phyloP scores from a whole-genome alignment of 2,329 filamentous ascomycete species.

The Fusarium sp. region DNA sequence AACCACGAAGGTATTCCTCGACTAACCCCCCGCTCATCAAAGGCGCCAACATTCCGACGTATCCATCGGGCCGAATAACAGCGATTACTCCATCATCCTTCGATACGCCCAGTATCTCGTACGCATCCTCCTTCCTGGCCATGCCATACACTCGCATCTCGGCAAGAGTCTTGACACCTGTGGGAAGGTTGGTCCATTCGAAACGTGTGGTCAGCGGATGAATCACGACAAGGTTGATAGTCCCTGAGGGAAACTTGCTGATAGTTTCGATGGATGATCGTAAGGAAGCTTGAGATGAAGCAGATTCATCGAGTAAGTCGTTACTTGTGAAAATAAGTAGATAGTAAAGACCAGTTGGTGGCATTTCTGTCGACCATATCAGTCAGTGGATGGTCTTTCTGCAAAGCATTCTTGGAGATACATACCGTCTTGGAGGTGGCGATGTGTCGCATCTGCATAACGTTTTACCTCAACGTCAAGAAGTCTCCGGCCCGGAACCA shows the following conservation, averaged over 20 bases:
- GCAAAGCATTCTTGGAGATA: fast-evolving
- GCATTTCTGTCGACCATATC: constrained; percentile 4
- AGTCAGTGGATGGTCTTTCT: not conserved
- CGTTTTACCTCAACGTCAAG: constrained; percentile 20
- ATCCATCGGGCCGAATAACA: constrained; percentile 22
- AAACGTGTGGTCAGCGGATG: constrained; percentile 10
- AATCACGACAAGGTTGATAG: not conserved
- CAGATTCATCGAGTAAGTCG: not conserved
- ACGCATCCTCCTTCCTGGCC: constrained; percentile 6
- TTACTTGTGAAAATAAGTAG: constrained; percentile 2
- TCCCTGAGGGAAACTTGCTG: not conserved
- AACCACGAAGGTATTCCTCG: not conserved
- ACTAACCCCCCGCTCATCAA: not conserved
- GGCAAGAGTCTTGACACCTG: not conserved
- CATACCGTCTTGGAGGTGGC: constrained; percentile 18
- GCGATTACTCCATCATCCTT: constrained; percentile 8
- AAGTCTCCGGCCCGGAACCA: constrained; percentile 6
- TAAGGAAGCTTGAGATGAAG: not conserved
- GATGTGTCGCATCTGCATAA: constrained; percentile 13
- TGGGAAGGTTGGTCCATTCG: constrained; percentile 14
- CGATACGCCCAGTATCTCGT: not conserved
- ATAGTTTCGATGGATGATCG: not conserved
- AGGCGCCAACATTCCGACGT: constrained; percentile 12
- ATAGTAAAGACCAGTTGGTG: constrained; percentile 7
- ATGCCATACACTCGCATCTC: constrained; percentile 17